A percentile compares a stretch with the other conserved stretches of the same genome.
Evolutionary conservation across 1,284 basidiomycete genomes (phyloP).

Genomic region (Waitea zeae): DNA sequence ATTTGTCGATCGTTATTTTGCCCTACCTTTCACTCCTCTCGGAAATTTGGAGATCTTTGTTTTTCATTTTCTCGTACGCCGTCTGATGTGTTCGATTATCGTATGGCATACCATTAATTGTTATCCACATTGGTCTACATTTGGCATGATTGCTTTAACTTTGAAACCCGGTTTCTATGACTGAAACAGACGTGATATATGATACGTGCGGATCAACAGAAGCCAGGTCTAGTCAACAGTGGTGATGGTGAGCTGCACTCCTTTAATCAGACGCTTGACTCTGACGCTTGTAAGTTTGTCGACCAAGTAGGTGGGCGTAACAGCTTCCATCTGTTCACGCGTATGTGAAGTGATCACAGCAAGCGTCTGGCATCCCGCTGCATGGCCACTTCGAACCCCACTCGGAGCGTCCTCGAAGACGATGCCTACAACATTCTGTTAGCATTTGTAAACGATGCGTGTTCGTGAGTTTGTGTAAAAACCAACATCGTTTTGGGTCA

Average conservation of each 20-base stretch:
- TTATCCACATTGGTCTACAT: no score
- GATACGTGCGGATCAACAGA: no score
- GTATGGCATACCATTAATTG: no score
- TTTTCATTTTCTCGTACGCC: no score
- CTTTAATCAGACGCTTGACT: not conserved
- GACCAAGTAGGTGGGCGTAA: conserved; percentile 42
- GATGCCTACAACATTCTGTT: conserved; percentile 37
- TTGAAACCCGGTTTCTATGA: no score
- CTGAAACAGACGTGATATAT: no score
- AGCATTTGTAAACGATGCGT: conserved; percentile 1
- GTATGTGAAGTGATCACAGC: conserved; percentile 68
- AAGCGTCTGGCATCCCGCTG: conserved; percentile 66
- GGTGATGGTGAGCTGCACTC: conserved; percentile 1
- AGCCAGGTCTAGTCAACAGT: not conserved
- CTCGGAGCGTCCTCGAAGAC: conserved; percentile 81
- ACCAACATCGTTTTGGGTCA: conserved; percentile 38
- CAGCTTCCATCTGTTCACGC: conserved; percentile 39
- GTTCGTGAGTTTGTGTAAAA: conserved; percentile 3
- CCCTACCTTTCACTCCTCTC: no score
- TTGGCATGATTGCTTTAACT: no score
- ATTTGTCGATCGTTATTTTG: no score
- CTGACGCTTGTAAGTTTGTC: conserved; percentile 36
- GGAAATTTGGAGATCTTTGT: no score
- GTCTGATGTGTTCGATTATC: no score
- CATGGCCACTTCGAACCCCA: conserved; percentile 57